Base-by-base conservation (phyloP, 2,329 filamentous ascomycete species). In the Aureobasidium sp. region DNA sequence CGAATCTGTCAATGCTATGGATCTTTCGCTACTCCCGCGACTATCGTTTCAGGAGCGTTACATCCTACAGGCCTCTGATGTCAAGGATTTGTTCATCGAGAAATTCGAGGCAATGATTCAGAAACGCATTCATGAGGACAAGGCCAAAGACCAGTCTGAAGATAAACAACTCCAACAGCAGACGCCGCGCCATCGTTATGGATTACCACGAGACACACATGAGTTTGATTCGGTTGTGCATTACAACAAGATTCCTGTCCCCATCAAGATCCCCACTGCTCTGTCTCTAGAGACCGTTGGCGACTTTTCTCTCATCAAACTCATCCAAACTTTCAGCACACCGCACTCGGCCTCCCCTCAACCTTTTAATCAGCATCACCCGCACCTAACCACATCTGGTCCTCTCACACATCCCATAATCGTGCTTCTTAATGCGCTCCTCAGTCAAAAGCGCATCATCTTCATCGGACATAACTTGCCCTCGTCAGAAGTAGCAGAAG, bases 101-200 rank as follows among this genome's bases (percentile, higher is more conserved):
- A 99, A 97, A 72, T 99, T 99, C 69, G 91, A 97, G 74, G 86
- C 88, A 65, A 96, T 97, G 87, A 89, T 96, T 62, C 85, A 92
- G 67, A 89, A 90, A 76, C 86, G 90, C 45, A 86, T 91, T 74
- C 82, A 82, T 14, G 85, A 90, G 65, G 89, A 85, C 64, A 78
- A 77, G 42, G 70, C 72, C 62, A 64, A 70, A 66, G 66, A 70
- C 49, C 44, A 41, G n/a, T 47, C 57, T 2, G 60, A 62, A 5
- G 57, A 61, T 17, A 44, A 20, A 11, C 44, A 49, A 22, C 20
- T 25, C 6, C 61, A 60, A 7, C 62, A 61, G 47, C 57, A 60
- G 17, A 44, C 52, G 17, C 69, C 72, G 65, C 67, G 64, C 62
- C 55, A 75, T 17, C 80, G 82, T 34, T 95, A 94, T 71, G 83